phyloP scores from a whole-genome alignment of 768 basidiomycete species.

The Neoboletus brunneissimus region DNA sequence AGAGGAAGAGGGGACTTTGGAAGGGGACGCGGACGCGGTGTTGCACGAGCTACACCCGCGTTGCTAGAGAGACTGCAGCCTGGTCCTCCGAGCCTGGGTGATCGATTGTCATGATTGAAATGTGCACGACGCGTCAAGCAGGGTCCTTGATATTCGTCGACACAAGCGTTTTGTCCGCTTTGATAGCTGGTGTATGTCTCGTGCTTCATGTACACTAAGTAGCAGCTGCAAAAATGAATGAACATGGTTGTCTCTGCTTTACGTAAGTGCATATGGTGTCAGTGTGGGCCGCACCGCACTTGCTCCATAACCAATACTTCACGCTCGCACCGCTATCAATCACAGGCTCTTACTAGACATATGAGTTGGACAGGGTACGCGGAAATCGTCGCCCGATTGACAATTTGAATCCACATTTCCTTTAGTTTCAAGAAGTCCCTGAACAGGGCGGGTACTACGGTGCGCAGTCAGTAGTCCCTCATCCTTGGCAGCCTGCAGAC shows the following conservation, averaged over 20 bases:
- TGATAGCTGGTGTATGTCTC: background rate
- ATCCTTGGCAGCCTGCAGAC: slow-evolving; percentile 2
- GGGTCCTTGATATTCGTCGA: background rate
- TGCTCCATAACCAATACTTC: background rate
- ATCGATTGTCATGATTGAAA: slow-evolving; percentile 18
- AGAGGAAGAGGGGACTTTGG: slow-evolving; percentile 21
- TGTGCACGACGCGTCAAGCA: background rate
- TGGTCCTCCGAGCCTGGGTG: slow-evolving; percentile 16
- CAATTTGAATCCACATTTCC: background rate
- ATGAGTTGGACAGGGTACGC: slow-evolving; percentile 58
- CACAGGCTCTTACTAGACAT: slow-evolving; percentile 10
- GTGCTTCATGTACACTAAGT: slow-evolving; percentile 2
- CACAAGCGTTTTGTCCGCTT: background rate
- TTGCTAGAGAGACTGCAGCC: slow-evolving; percentile 18
- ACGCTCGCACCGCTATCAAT: background rate
- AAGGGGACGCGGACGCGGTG: slow-evolving; percentile 23
- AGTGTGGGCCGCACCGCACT: background rate
- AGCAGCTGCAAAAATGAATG: background rate
- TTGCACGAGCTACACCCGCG: slow-evolving; percentile 15
- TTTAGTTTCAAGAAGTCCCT: slow-evolving; percentile 89
- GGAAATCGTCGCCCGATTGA: background rate
- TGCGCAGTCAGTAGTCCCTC: slow-evolving; percentile 36
- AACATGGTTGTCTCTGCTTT: background rate
- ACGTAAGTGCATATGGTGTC: slow-evolving; percentile 17
- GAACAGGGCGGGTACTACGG: slow-evolving; percentile 88